Evolutionary conservation across 257 asterid genomes (phyloP).

Genomic region (Leonotis leonurus): DNA sequence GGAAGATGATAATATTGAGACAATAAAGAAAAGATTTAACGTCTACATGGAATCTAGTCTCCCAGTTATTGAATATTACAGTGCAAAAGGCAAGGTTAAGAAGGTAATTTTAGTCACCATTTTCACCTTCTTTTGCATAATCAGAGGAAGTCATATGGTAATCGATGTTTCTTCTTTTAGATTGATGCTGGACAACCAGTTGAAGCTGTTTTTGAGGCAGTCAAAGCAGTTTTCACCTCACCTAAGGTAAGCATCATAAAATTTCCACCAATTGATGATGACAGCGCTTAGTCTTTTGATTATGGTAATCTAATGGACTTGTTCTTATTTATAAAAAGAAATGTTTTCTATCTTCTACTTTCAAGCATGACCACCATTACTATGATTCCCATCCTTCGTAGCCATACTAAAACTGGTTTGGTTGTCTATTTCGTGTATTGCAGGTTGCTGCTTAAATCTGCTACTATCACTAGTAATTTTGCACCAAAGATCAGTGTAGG

Average conservation of each 20-base stretch:
- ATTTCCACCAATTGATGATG: neutral
- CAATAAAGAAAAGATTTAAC: conserved; percentile 48
- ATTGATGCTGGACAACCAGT: conserved; percentile 63
- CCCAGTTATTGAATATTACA: conserved; percentile 55
- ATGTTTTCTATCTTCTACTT: too few species aligned
- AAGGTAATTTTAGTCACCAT: conserved; percentile 42
- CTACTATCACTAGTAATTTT: conserved; percentile 11
- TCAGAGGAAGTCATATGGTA: neutral
- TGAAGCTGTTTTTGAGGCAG: conserved; percentile 73
- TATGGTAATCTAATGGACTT: neutral
- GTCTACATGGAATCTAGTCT: conserved; percentile 55
- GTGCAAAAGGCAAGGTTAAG: conserved; percentile 64
- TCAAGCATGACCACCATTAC: too few species aligned
- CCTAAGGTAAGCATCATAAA: conserved; percentile 38
- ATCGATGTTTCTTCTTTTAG: conserved; percentile 28
- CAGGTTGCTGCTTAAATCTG: conserved; percentile 42
- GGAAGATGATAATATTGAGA: conserved; percentile 53
- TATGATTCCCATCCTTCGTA: neutral
- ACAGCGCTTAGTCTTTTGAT: neutral
- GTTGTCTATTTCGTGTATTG: neutral
- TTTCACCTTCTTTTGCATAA: neutral
- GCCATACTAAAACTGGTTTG: neutral
- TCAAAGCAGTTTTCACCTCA: conserved; percentile 55
- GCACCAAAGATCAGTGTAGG: conserved; percentile 18
- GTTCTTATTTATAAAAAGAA: neutral